These are phyloP conservation scores for Erythrophleum ivorense DNA, from an alignment of 331 rosid species.

Conservation along the genomic window DNA sequence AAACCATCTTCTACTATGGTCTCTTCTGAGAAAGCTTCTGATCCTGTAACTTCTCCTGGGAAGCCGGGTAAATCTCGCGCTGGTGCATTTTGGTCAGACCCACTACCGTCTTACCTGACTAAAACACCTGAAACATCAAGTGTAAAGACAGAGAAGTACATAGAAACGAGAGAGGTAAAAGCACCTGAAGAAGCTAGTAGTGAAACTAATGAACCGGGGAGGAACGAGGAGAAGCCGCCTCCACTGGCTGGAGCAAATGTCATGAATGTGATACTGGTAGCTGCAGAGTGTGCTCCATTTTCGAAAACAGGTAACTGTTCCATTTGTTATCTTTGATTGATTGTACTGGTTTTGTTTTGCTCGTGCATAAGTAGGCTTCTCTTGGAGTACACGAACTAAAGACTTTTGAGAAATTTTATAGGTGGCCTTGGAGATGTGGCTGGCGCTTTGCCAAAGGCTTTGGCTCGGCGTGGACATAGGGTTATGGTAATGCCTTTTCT, in stretches of 20 bases:
- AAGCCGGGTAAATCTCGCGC: too few relatives aligned
- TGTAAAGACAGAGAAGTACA: too few relatives aligned
- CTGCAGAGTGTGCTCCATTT: constrained; percentile 96
- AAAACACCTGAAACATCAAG: too few relatives aligned
- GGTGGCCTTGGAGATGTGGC: constrained; percentile 99
- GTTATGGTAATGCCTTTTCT: constrained; percentile 99
- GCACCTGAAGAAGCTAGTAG: too few relatives aligned
- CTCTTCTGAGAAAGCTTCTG: too few relatives aligned
- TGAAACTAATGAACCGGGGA: too few relatives aligned
- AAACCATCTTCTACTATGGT: too few relatives aligned
- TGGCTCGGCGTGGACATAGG: constrained; percentile 97
- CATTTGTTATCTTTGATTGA: constrained; percentile 1
- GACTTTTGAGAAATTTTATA: constrained; percentile 32
- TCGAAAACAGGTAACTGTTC: constrained; percentile 93
- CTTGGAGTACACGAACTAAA: background rate
- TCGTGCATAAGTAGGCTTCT: background rate
- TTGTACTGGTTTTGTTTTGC: constrained; percentile 27
- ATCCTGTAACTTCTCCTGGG: too few relatives aligned
- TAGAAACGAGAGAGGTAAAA: too few relatives aligned
- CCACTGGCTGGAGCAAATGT: constrained; percentile 89
- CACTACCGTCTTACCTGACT: too few relatives aligned
- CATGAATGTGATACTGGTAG: constrained; percentile 80
- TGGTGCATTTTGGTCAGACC: too few relatives aligned
- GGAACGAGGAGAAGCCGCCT: constrained; percentile 55
- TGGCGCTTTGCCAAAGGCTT: constrained; percentile 91